Evolutionary conservation across 2,329 filamentous ascomycete genomes (phyloP).

Genomic region (Sarocladiaceae sp.): DNA sequence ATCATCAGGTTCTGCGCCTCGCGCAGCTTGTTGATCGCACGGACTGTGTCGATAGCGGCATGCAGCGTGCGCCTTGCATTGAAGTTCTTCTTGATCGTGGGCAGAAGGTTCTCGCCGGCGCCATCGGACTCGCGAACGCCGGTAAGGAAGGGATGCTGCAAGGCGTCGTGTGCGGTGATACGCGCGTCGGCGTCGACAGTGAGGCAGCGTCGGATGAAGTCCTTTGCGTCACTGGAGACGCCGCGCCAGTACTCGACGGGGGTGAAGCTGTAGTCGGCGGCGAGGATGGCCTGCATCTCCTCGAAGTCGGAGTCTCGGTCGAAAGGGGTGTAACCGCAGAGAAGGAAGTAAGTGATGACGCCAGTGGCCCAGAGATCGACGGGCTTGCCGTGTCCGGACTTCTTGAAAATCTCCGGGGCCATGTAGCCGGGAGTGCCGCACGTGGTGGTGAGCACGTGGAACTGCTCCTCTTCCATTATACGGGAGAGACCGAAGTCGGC

Average conservation of each 20-base stretch:
- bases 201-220: conserved; percentile 87
- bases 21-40: conserved; percentile 64
- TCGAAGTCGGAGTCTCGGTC: conserved; percentile 96
- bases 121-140: conserved; percentile 39
- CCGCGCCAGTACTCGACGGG: conserved; percentile 95
- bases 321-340: conserved; percentile 97
- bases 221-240: conserved; percentile 76
- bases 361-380: conserved; percentile 98
- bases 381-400: conserved; percentile 94
- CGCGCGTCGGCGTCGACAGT: conserved; percentile 82
- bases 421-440: conserved; percentile 98
- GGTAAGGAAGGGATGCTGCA: conserved; percentile 60
- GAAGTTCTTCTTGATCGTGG: conserved; percentile 69
- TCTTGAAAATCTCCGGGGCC: conserved; percentile 99
- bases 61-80: conserved; percentile 63
- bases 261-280: conserved; percentile 93
- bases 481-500: conserved; percentile 93
- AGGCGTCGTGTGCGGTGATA: conserved; percentile 81
- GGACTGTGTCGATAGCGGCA: conserved; percentile 64
- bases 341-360: conserved; percentile 96
- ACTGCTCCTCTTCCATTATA: conserved; percentile 99
- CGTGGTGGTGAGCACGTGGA: conserved; percentile 94
- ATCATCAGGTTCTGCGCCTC: conserved; percentile 57
- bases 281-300: conserved; percentile 98
- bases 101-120: conserved; percentile 55